Evolutionary conservation across 129 eudicot genomes (phyloP).

Genomic region (Tagetes patula): DNA sequence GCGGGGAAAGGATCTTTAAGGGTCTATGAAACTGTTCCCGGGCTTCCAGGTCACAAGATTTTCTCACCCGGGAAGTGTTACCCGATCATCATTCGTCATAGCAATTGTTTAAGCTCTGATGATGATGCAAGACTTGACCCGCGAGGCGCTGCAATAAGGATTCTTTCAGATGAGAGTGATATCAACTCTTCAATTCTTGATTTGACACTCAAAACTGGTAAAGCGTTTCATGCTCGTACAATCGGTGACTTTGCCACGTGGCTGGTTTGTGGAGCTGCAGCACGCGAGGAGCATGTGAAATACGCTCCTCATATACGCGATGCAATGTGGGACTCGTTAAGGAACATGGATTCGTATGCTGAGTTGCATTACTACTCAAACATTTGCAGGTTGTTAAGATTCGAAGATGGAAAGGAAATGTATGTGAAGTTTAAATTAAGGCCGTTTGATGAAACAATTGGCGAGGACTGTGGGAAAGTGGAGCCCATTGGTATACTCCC

Average conservation of each 20-base stretch:
- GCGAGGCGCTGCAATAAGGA: constrained; percentile 58
- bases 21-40: constrained; percentile 37
- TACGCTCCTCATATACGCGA: constrained; percentile 48
- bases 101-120: constrained; percentile 58
- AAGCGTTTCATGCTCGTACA: constrained; percentile 54
- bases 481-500: constrained; percentile 44
- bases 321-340: constrained; percentile 54
- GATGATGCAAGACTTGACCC: constrained; percentile 63
- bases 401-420: constrained; percentile 47
- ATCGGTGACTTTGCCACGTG: constrained; percentile 58
- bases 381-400: constrained; percentile 46
- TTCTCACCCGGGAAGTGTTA: constrained; percentile 44
- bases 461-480: constrained; percentile 47
- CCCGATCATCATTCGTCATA: constrained; percentile 49
- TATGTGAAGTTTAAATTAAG: constrained; percentile 46
- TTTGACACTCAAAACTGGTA: constrained; percentile 51
- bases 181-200: constrained; percentile 37
- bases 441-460: constrained; percentile 34
- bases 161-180: constrained; percentile 40
- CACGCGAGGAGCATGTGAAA: constrained; percentile 52
- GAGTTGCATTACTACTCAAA: constrained; percentile 53
- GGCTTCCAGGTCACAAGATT: constrained; percentile 42
- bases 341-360: constrained; percentile 36
- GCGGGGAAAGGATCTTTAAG: constrained; percentile 49
- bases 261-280: constrained; percentile 47